Evolutionary conservation across 148 eudicot genomes (phyloP), one percentile per base, ranked within the genome.

Genomic region (Salicornia ramosissima): DNA sequence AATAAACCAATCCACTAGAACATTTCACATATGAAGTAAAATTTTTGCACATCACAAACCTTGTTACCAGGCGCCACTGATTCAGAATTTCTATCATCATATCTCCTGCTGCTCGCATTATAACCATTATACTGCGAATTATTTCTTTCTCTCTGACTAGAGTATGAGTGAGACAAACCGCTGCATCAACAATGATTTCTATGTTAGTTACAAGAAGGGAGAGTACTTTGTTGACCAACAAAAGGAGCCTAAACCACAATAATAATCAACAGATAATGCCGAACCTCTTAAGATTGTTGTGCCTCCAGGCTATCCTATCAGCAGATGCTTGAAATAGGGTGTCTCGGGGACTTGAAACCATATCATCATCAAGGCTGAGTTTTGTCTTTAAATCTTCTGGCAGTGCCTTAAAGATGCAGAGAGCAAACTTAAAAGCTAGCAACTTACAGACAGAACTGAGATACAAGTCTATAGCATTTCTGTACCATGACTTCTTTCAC

Each of bases 341-440:
- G 60, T 86, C 94, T 71, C 80, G 88, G 26, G 96, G 96, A 81
- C 91, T 88, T 50, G 92, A 86, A 51, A 68, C 81, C 51, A 77
- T 68, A 74, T 93, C 98, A 63, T 93, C 96, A 69, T 93, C 98
- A 61, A 90, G 74, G 82, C 96, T 90, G 34, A 93, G 90, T 82
- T 93, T 90, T 51, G 96, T 85, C 79, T 80, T 90, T 76, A 93
- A 80, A 81, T 93, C 98, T 59, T 93, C 98, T 72, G 98, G 98
- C 60, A 91, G 39, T 71, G 95, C 86, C 97, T 91, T 80, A 43
- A 51, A n/a, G 74, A 67, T 52, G 22, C 62, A 34, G 39, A 68
- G 28, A 45, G 36, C 19, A 71, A 59, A 51, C 18, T 71, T 4
- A 64, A 31, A 26, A 39, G 14, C 64, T 14, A 25, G 43, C 33